Base-by-base conservation (phyloP, 805 yeast genomes). In the Candida piceae region DNA sequence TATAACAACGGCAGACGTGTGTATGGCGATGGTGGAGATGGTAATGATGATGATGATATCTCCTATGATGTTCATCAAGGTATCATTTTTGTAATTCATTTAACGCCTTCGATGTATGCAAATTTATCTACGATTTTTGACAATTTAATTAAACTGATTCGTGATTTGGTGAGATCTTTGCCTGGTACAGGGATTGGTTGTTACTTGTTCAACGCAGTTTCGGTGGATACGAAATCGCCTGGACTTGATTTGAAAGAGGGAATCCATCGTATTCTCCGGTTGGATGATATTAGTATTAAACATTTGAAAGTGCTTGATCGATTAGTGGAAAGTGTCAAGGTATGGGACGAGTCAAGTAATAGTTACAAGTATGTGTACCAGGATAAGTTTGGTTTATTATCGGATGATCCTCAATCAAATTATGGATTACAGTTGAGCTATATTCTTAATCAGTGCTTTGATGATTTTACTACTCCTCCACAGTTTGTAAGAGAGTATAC, bases 151-250 rank as follows among this genome's bases (percentile, higher is more conserved):
- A 77, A 74, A n/a, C 62, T 86, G 24, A 72, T 87, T 61, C 67
- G 80, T 3, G 80, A 77, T 33, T 63, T 85, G 39, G 76, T 83
- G 2, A 76, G 83, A 23, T 69, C 81, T 0, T 59, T 75, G 26
- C 85, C 88, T 1, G 66, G 68, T 31, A 81, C 90, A 1, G 89
- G 86, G 0, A 64, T 86, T 18, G 97, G 96, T 0, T 73, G 88
- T 32, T 74, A 79, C 49, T 53, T 83, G 12, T 76, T 74, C 59
- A 76, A 73, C 52, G 16, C 29, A n/a, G n/a, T n/a, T n/a, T n/a
- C n/a, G n/a, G n/a, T n/a, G n/a, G n/a, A n/a, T n/a, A n/a, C n/a
- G n/a, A n/a, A n/a, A n/a, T n/a, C 13, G 19, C 13, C 21, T 23
- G 16, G 21, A 20, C 6, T 7, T 20, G 22, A 20, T 10, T 21